These are phyloP conservation scores for Russula sp. DNA, from an alignment of 768 basidiomycete species.

Conservation along the genomic window DNA sequence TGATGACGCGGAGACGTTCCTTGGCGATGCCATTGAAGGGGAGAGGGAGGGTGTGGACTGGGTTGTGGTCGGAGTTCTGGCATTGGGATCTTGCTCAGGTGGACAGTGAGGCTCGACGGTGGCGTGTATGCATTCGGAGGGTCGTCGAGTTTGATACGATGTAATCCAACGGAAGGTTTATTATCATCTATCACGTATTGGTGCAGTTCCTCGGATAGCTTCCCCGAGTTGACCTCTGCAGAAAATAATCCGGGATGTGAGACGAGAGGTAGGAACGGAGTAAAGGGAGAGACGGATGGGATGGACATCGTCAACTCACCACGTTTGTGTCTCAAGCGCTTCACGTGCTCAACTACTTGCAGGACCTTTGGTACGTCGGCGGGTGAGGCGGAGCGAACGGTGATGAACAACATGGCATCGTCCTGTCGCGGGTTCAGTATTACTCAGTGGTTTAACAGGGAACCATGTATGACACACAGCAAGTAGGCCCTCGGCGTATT, in stretches of 20 bases:
- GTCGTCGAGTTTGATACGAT: slow-evolving; percentile 63
- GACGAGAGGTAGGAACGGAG: background rate
- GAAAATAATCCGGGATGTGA: background rate
- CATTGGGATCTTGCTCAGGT: slow-evolving; percentile 85
- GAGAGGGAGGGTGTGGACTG: slow-evolving; percentile 31
- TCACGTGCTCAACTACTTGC: slow-evolving; percentile 75
- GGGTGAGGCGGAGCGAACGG: slow-evolving; percentile 60
- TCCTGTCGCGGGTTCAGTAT: slow-evolving; percentile 45
- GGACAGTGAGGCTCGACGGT: slow-evolving; percentile 64
- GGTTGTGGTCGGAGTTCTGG: slow-evolving; percentile 70
- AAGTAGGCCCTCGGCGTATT: slow-evolving; percentile 61
- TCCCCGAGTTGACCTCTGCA: slow-evolving; percentile 35
- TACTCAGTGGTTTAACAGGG: background rate
- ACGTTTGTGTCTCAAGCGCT: slow-evolving; percentile 71
- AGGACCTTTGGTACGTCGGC: slow-evolving; percentile 74
- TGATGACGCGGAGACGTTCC: background rate
- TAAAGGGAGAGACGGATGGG: background rate
- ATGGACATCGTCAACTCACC: slow-evolving; percentile 40
- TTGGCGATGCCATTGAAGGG: background rate
- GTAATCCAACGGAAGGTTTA: slow-evolving; percentile 42
- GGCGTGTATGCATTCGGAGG: slow-evolving; percentile 53
- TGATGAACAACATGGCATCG: slow-evolving; percentile 77
- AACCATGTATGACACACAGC: slow-evolving; percentile 43
- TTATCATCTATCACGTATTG: slow-evolving; percentile 78
- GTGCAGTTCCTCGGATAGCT: slow-evolving; percentile 56